Evolutionary conservation across 805 yeast species (phyloP).

Genomic region (Grigorovia transvaalensis): DNA sequence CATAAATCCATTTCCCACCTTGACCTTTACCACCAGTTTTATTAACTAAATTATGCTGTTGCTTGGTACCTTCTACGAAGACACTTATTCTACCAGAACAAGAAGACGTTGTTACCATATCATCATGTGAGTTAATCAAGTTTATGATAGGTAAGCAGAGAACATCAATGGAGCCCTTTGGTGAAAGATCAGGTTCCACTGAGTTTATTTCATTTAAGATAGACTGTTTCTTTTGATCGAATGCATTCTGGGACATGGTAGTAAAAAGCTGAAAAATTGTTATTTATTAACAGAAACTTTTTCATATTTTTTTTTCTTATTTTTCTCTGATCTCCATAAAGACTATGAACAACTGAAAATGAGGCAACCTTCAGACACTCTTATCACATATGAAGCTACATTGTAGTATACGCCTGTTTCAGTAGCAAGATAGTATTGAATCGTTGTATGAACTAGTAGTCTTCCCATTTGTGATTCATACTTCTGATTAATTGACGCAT

Average conservation of each 20-base stretch:
- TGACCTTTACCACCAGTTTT: constrained; percentile 76
- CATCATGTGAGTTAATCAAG: constrained; percentile 48
- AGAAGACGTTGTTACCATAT: constrained; percentile 79
- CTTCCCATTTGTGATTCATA: too few species aligned
- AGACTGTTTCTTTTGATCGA: constrained; percentile 53
- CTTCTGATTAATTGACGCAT: too few species aligned
- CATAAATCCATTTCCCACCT: constrained; percentile 77
- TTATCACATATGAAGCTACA: too few species aligned
- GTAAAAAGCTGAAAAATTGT: neutral
- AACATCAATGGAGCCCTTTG: constrained; percentile 78
- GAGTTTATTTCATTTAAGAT: constrained; percentile 44
- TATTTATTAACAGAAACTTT: too few species aligned
- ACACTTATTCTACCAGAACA: constrained; percentile 84
- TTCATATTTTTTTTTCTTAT: neutral
- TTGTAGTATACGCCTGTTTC: too few species aligned
- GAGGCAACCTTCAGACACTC: too few species aligned
- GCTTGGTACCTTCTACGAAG: constrained; percentile 63
- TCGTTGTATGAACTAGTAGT: too few species aligned
- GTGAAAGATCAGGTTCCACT: constrained; percentile 55
- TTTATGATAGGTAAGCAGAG: constrained; percentile 63
- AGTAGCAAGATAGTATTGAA: too few species aligned
- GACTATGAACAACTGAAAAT: neutral
- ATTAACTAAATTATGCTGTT: constrained; percentile 10
- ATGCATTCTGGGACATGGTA: constrained; percentile 32
- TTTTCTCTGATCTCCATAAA: neutral